A percentile compares a stretch with the other conserved stretches of the same genome.
phyloP scores from a whole-genome alignment of 2,329 filamentous ascomycete genomes.

The Diaporthe amygdali region DNA sequence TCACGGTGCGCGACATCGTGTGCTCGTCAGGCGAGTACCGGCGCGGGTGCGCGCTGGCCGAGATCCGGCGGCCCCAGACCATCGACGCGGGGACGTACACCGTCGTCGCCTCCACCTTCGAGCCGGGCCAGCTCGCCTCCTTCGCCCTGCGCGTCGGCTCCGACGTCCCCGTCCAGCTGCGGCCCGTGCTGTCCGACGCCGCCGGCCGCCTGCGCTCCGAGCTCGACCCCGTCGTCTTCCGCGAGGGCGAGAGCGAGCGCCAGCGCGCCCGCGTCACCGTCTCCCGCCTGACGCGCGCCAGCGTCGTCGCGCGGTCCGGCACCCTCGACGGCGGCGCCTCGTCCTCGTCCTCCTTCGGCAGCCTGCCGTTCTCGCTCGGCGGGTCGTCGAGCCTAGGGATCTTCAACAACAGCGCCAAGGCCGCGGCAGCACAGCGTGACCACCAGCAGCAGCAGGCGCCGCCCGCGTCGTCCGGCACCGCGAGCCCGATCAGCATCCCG shows the following conservation, averaged over 20 bases:
- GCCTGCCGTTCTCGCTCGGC: background rate
- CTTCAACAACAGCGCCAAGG: conserved; percentile 27
- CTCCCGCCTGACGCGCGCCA: conserved; percentile 64
- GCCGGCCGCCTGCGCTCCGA: conserved; percentile 74
- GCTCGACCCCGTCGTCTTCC: conserved; percentile 43
- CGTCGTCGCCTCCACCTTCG: conserved; percentile 89
- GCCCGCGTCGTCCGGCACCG: conserved; percentile 28
- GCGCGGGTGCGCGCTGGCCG: conserved; percentile 75
- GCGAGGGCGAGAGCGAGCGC: conserved; percentile 48
- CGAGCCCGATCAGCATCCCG: conserved; percentile 27
- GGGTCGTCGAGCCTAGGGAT: conserved; percentile 23
- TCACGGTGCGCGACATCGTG: conserved; percentile 79
- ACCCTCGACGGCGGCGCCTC: conserved; percentile 6
- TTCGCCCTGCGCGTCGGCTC: conserved; percentile 81
- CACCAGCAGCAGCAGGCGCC: conserved; percentile 30
- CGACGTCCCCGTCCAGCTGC: conserved; percentile 59
- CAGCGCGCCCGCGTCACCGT: conserved; percentile 46
- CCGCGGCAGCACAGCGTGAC: conserved; percentile 38
- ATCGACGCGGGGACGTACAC: conserved; percentile 81
- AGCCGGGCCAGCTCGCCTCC: conserved; percentile 74
- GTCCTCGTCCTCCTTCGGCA: background rate
- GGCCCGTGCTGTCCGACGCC: conserved; percentile 71
- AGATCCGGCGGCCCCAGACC: conserved; percentile 40
- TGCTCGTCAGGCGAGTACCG: conserved; percentile 89
- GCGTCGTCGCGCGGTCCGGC: conserved; percentile 50